Evolutionary conservation across 129 eudicot genomes (phyloP), one percentile per base, ranked within the genome.

Genomic region (Lonicera japonica): DNA sequence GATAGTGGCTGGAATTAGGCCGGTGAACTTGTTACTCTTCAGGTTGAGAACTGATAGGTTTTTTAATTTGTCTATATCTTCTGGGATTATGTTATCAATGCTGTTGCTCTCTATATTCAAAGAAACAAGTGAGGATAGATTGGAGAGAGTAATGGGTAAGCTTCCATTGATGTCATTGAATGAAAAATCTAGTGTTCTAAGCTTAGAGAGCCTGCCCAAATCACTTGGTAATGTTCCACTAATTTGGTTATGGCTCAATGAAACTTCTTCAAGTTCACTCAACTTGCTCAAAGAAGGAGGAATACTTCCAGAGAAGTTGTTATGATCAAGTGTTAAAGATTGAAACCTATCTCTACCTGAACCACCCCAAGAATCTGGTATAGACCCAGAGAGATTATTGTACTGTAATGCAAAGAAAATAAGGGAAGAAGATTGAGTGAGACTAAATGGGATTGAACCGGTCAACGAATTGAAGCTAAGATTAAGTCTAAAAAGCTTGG

Each of bases 391-490:
- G 23, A 89, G 57, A 51, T 80, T 80, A 54, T 89, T 89, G 72
- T 73, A 57, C 8, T 89, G 74, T 6, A 89, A 83, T 46, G 85
- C 70, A 29, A 89, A 74, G 55, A 77, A 82, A 47, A 80, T 65
- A 46, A 89, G 90, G 8, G 87, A 72, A 21, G 70, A 70, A 46
- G 87, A 75, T 34, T 64, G 77, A 18, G 81, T 69, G 54, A 89
- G 75, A 41, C 73, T 69, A 52, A 63, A 39, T 34, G 96, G 96
- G 24, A 89, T 70, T 5, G 85, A 68, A 58, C 82, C 82, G 47
- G 87, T 66, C 82, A 89, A 80, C 4, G 81, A 63, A 71, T 89
- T 89, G 53, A 77, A 73, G 70, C 96, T 85, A 60, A 89, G 60
- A 66, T 89, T 80, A 25, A 89, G 79, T 69, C 90, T 79, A 54